These are phyloP conservation scores for Fusarium citri DNA, from an alignment of 2,329 filamentous ascomycete species.

Conservation along the genomic window DNA sequence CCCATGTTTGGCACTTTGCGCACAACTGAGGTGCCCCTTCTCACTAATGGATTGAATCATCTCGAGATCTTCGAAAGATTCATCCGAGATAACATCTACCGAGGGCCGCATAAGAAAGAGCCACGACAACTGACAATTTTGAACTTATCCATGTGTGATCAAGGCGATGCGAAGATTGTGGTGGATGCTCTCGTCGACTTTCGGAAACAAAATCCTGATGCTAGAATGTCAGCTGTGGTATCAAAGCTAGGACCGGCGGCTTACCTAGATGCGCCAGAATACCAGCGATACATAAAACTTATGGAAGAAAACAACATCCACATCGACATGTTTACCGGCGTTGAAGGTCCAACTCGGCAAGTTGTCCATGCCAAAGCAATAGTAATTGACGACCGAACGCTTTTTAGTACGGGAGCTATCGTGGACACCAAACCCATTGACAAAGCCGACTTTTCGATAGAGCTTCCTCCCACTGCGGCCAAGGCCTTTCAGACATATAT, in stretches of 20 bases:
- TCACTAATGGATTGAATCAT: background rate
- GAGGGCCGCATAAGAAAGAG: fast-evolving
- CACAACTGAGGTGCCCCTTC: background rate
- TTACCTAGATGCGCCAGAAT: background rate
- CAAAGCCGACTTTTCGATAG: conserved; percentile 11
- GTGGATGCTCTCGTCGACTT: conserved; percentile 1
- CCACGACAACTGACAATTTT: conserved; percentile 1
- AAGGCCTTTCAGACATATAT: background rate
- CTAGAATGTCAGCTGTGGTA: background rate
- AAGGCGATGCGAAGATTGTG: conserved; percentile 8
- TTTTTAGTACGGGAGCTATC: background rate
- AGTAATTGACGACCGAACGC: background rate
- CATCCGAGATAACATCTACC: background rate
- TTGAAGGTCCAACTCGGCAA: background rate
- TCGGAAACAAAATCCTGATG: background rate
- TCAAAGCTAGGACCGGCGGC: background rate
- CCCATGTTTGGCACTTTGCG: background rate
- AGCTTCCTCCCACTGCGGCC: background rate
- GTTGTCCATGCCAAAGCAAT: conserved; percentile 9
- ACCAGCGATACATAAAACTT: background rate
- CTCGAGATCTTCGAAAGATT: background rate
- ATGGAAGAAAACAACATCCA: background rate
- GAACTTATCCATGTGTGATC: conserved; percentile 8
- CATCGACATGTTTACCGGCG: conserved; percentile 3
- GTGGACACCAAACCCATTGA: conserved; percentile 4